phyloP scores from a whole-genome alignment of 768 basidiomycete genomes.

The Lentinula boryana region DNA sequence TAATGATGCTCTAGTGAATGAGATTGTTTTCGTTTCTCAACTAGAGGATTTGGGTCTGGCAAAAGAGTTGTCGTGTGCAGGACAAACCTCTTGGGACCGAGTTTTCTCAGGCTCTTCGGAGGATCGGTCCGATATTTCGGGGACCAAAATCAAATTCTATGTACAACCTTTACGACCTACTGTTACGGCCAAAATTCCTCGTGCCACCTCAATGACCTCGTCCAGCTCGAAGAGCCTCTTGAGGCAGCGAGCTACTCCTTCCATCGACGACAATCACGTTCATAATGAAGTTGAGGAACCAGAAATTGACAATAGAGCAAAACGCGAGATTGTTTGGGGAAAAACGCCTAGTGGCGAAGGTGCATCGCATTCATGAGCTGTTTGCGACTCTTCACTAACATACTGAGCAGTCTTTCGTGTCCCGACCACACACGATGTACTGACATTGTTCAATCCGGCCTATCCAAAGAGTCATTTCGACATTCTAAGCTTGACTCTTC shows the following conservation, averaged over 20 bases:
- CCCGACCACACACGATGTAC: slow-evolving; percentile 86
- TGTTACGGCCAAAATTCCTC: neutral
- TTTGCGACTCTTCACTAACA: slow-evolving; percentile 5
- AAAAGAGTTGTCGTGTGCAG: too few relatives aligned
- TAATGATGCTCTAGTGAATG: too few relatives aligned
- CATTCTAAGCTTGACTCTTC: slow-evolving; percentile 72
- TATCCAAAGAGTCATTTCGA: slow-evolving; percentile 89
- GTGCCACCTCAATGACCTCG: neutral
- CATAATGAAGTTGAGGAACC: slow-evolving; percentile 18
- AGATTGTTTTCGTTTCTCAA: too few relatives aligned
- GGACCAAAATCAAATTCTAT: neutral
- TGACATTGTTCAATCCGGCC: slow-evolving; percentile 80
- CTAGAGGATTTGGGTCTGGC: too few relatives aligned
- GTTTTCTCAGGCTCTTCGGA: neutral
- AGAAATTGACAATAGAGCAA: neutral
- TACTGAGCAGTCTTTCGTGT: slow-evolving; percentile 74
- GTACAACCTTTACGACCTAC: neutral
- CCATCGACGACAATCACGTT: neutral
- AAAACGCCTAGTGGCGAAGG: slow-evolving; percentile 81
- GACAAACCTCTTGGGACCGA: neutral
- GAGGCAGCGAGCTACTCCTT: slow-evolving; percentile 2
- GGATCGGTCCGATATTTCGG: neutral
- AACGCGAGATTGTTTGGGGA: slow-evolving; percentile 77
- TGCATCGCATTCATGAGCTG: slow-evolving; percentile 21
- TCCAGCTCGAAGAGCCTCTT: slow-evolving; percentile 7